Base-by-base conservation (phyloP, 108 stramenopile genomes). In the Nannochloropsis oceanica region DNA sequence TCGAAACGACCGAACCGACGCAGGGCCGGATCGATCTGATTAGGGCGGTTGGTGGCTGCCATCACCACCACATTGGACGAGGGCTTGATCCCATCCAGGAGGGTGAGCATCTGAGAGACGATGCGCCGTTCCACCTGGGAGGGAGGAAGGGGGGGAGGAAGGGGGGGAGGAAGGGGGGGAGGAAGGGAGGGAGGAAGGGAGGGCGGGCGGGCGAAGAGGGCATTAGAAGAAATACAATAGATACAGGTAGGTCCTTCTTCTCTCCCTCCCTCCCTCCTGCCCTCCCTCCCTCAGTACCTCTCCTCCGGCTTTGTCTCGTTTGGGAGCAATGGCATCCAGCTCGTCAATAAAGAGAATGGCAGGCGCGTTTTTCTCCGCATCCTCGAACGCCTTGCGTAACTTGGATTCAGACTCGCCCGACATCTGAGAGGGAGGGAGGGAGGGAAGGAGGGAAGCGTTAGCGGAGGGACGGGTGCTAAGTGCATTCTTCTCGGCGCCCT, bases 341-440 rank as follows among this genome's bases (percentile, higher is more conserved):
- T 99, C 99, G 89, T 98, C 98, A 93, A 99, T 97, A 86, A 99
- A 97, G 84, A 99, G 95, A 82, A 98, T 96, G 43, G 96, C 90
- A 42, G 97, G 96, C 44, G 94, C 95, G 82, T 96, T 94, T 84
- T 93, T 91, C 84, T 92, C 89, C 0, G 96, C 96, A 80, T 96
- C 94, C 87, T 97, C 96, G 90, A 99, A 99, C 7, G 96, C 96
- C 82, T 96, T 95, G 34, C 97, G 93, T 12, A 99, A 85, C 88
- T 97, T 96, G 20, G 95, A 94, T 92, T 99, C 99, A 42, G 94
- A 94, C 87, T 98, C 97, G 43, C 98, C 98, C 27, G 95, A 95
- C 46, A 50, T 50, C 46, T 50, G 46, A 18, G 46, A 50, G 46
- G 46, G 46, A 50, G 46, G 46, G 18, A 50, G 46, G 18, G 46